Percentiles rank a stretch among this genome's conserved stretches.
phyloP scores from a whole-genome alignment of 2,329 filamentous ascomycete species.

The Ophiostoma fasciatum region DNA sequence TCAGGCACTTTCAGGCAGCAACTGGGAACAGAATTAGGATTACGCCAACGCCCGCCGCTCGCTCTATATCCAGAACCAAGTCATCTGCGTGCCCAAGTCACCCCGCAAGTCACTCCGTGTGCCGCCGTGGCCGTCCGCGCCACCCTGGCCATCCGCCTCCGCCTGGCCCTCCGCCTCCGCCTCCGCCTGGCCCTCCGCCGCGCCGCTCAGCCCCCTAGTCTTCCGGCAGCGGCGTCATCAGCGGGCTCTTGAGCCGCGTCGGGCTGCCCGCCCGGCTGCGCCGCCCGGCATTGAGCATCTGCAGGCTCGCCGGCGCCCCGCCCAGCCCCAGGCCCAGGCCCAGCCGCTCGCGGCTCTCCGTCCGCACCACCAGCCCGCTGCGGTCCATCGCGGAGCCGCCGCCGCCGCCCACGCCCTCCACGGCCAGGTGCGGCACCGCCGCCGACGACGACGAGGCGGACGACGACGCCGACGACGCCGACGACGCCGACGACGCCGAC shows the following conservation, averaged over 20 bases:
- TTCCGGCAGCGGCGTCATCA: slow-evolving; percentile 34
- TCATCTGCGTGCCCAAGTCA: too few species aligned
- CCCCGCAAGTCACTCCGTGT: too few species aligned
- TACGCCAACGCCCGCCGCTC: too few species aligned
- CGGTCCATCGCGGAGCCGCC: slow-evolving; percentile 39
- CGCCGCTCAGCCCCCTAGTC: too few species aligned
- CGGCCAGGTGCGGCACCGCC: not conserved
- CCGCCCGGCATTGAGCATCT: slow-evolving; percentile 40
- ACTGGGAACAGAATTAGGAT: too few species aligned
- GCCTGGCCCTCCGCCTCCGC: too few species aligned
- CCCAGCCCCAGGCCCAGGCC: slow-evolving; percentile 18
- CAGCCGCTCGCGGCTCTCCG: slow-evolving; percentile 73
- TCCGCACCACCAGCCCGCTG: slow-evolving; percentile 62
- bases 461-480: slow-evolving; percentile 16
- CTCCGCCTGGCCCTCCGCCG: too few species aligned
- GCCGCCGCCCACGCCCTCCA: too few species aligned
- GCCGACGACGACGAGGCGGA: slow-evolving; percentile 16
- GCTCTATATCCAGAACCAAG: too few species aligned
- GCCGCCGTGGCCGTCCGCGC: too few species aligned
- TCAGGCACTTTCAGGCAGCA: too few species aligned
- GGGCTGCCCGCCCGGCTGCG: slow-evolving; percentile 43
- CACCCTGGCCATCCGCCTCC: too few species aligned
- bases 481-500: not conserved
- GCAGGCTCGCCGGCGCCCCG: slow-evolving; percentile 29
- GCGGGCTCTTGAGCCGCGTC: slow-evolving; percentile 42